Evolutionary conservation across 2,329 filamentous ascomycete genomes (phyloP).

Genomic region (Sarocladiaceae sp.): DNA sequence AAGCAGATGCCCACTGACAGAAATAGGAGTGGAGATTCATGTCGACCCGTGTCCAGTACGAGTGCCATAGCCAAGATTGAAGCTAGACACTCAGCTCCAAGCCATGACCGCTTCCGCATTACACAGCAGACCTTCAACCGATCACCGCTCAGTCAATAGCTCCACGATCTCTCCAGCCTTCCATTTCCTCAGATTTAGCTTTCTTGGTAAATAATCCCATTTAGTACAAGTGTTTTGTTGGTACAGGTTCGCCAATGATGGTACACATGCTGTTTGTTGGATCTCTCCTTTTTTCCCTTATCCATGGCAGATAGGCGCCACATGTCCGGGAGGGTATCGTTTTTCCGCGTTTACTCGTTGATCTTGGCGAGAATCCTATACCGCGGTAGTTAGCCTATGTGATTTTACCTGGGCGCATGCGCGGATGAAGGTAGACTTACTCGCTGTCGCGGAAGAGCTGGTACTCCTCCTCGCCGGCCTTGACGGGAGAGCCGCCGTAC

Average conservation of each 20-base stretch:
- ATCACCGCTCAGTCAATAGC: neutral
- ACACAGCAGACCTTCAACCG: neutral
- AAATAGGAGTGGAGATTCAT: slow-evolving; percentile 6
- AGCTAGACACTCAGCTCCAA: too few species aligned
- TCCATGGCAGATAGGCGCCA: neutral
- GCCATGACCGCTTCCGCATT: too few species aligned
- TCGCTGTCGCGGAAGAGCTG: slow-evolving; percentile 95
- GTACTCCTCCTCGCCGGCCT: slow-evolving; percentile 96
- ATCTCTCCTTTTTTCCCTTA: neutral
- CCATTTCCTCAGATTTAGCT: too few species aligned
- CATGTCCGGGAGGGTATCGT: slow-evolving; percentile 16
- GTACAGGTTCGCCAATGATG: slow-evolving; percentile 9
- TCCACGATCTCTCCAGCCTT: too few species aligned
- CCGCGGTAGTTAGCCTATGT: slow-evolving; percentile 2
- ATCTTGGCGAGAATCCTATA: slow-evolving; percentile 94
- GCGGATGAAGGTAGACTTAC: slow-evolving; percentile 51
- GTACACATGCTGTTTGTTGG: slow-evolving; percentile 19
- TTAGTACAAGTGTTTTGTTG: too few species aligned
- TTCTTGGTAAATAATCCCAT: too few species aligned
- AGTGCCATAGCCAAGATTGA: too few species aligned
- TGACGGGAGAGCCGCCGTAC: slow-evolving; percentile 92
- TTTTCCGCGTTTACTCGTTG: slow-evolving; percentile 72
- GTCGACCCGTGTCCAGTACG: too few species aligned
- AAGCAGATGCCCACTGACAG: neutral
- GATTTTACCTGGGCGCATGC: neutral